Evolutionary conservation across 2,329 filamentous ascomycete species (phyloP), one percentile per base, ranked within the genome.

Genomic region (Aschersonia sp.): DNA sequence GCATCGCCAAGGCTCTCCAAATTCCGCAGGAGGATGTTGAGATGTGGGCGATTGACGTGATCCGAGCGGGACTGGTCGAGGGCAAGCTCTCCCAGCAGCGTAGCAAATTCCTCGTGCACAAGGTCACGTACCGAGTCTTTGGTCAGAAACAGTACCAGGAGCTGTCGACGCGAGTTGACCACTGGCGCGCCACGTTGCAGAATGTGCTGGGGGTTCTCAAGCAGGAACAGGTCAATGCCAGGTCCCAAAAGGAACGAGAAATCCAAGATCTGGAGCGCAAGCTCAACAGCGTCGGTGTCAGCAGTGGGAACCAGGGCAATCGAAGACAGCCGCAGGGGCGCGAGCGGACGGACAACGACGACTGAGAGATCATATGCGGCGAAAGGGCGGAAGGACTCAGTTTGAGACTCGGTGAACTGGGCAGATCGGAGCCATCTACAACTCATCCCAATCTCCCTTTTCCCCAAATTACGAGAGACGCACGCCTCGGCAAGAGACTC

Each of bases 11-110:
- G 62, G 84, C 87, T 5, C 79, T 98, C 44, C 84, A 92, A 67
- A 81, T 98, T 48, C 81, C 87, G 43, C 62, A 70, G 44, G 81
- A 85, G 54, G 87, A 97, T 53, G 87, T 97, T 42, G 92, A 98
- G 75, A 85, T 90, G 76, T 98, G 92, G 92, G 87, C 94, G 56
- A 98, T 98, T 60, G 92, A 98, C 65, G 89, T 94, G 56, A 96
- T 98, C 68, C 87, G 92, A 56, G 87, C 89, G 44, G 88, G 89
- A 35, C 80, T 98, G 39, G 87, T 98, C 46, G 92, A 98, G 72
- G 92, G 92, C 63, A 94, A 94, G 70, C 80, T 98, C 56, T 92
- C 85, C 50, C 92, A 98, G 71, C 78, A 90, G 63, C 88, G 87
- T 64, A 79, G 87, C 63, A 85, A 90, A 53, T 97, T 98, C 76